Evolutionary conservation across 441 rosid species (phyloP), one percentile per base, ranked within the genome.

Genomic region (Bocquillonia castaneifolia): DNA sequence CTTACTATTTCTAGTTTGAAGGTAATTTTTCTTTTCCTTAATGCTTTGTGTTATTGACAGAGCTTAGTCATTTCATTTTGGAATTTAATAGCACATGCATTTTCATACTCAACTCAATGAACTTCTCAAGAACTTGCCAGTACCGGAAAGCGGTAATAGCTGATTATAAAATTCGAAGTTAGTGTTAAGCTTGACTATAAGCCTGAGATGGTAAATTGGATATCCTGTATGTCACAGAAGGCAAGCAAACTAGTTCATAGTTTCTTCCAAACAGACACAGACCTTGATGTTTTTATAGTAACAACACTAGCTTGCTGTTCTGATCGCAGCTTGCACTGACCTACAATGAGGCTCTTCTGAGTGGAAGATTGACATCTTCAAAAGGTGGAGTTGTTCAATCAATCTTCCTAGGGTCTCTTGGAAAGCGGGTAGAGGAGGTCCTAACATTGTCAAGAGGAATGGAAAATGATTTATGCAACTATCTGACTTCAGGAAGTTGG

Each of bases 331-430:
- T 95, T 74, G 96, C 95, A 23, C 75, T 95, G 64, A 74, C 88
- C 47, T 92, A 92, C 84, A 85, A 74, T 14, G 90, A 95, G 69
- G 91, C 99, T 54, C 82, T 88, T 23, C 56, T 87, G 71, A 86
- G 80, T 52, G 93, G 94, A 80, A 82, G 86, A 78, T 63, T 90
- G 75, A 72, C 84, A 47, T 67, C 82, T 59, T 77, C 92, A 47
- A 76, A 79, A 67, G 93, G 98, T 20, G 79, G 90, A 64, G 88
- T 90, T 58, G 79, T 90, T 40, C 97, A 90, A 67, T 77, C 97
- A 6, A 76, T 81, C 55, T 92, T 92, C 72, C 68, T 89, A 57
- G 88, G 91, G 50, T 88, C 96, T 10, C 69, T 85, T 18, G 72
- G 77, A 73, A 95, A 89, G 78, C 85, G 88, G 63, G 67, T 93